Evolutionary conservation across 345 rosid genomes (phyloP), one percentile per base, ranked within the genome.

Genomic region (Cardamine resedifolia): DNA sequence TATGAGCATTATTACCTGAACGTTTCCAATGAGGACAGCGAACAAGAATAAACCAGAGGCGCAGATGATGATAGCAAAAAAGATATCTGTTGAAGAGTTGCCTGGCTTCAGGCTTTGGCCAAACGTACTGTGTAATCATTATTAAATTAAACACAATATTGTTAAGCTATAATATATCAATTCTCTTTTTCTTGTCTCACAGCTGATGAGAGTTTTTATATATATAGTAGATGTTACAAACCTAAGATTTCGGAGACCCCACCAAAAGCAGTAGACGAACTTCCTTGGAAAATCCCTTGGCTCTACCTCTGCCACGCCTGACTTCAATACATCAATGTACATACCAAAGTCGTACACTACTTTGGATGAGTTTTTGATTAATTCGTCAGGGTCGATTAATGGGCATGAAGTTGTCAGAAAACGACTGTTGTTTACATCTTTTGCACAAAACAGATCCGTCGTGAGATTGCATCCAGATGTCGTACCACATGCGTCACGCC

Each of bases 1-100:
- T 27, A n/a, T n/a, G n/a, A n/a, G n/a, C n/a, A 26, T 10, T 50
- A 62, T 56, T 75, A 82, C 87, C 87, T 86, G 86, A 86, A 84
- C 83, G 38, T 86, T 86, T 51, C 90, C 87, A 24, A 85, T 85
- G 31, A 85, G 81, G 0, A 78, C 38, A 21, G 87, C 76, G 53
- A 85, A 85, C 56, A 85, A 76, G 52, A 83, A 58, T 59, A 85
- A 69, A 39, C 89, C 89, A 31, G 62, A 26, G 20, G 76, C 74
- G 24, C 81, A 57, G 15, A 83, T 80, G 75, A 50, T 51, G 44
- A 83, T 10, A 2, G 89, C 85, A 75, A 85, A 81, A n/a, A 67
- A 2, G 9, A 80, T 65, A 43, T 85, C 87, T 27, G 68, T 56
- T 15, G 31, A 78, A 28, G 18, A 75, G 23, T 73, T 72, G 56